These are phyloP conservation scores for Crucihimalaya himalaica DNA, from an alignment of 345 rosid species.

Conservation along the genomic window DNA sequence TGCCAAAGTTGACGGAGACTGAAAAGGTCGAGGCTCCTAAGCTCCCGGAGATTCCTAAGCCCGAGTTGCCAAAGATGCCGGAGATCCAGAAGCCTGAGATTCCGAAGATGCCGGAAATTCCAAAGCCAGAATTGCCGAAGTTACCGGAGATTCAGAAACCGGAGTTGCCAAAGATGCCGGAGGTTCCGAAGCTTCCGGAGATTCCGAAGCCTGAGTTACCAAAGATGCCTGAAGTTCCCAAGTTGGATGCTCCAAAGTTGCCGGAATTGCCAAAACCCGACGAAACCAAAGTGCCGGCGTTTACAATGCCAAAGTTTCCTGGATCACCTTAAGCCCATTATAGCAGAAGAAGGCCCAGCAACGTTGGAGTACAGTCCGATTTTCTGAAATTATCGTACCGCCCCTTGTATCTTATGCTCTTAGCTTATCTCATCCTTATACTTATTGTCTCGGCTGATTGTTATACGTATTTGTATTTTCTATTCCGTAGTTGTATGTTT, in stretches of 20 bases:
- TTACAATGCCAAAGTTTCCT: slow-evolving; percentile 18
- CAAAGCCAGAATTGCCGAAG: slow-evolving; percentile 14
- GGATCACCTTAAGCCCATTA: slow-evolving; percentile 14
- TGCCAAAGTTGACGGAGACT: background rate
- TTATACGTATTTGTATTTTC: background rate
- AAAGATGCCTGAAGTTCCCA: slow-evolving; percentile 15
- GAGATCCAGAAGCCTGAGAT: background rate
- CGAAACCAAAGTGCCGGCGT: background rate
- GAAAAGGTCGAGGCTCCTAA: background rate
- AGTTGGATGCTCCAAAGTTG: background rate
- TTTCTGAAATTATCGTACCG: background rate
- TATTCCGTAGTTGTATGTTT: background rate
- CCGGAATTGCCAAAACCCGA: slow-evolving; percentile 17
- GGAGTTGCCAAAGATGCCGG: background rate
- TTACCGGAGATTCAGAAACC: background rate
- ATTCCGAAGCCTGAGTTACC: slow-evolving; percentile 20
- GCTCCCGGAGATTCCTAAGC: background rate
- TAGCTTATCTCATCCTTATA: background rate
- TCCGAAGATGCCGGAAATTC: background rate
- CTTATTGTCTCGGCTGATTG: background rate
- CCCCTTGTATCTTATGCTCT: background rate
- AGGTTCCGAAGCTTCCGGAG: slow-evolving; percentile 5
- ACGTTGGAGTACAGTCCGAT: background rate
- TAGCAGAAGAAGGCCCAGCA: background rate
- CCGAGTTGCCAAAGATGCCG: background rate